Base-by-base conservation (phyloP, 805 yeast genomes). In the Osmozyma mogii region DNA sequence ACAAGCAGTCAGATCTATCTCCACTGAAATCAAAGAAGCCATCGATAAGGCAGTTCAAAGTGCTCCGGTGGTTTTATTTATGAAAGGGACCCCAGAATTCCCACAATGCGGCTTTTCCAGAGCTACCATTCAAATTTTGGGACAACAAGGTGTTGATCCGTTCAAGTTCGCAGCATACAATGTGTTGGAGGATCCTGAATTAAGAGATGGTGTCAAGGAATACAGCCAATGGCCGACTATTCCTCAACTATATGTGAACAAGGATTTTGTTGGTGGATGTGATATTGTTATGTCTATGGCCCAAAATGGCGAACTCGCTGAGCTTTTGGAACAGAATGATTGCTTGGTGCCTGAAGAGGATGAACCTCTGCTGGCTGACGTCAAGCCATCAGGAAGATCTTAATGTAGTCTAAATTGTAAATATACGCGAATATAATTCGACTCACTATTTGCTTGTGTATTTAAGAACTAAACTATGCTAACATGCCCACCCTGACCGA, bases 61-160 rank as follows among this genome's bases (percentile, higher is more conserved):
- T 6, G 92, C 97, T 1, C 95, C 95, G 6, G 97, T 92, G 13
- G 98, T 92, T 6, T 66, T 92, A 25, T 92, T 92, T 63, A 92
- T 92, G 98, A 92, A 92, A 60, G 98, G 98, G 11, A 89, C 96
- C 3, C 98, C 98, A 11, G 94, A 89, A 49, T 87, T 82, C 36
- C 98, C 98, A 23, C 94, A 85, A 47, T 92, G 99, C 65, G 98
- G 99, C 1, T 92, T 92, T 50, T 87, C 96, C 9, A 75, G 95
- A 51, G 94, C 95, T 31, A 83, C 97, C 9, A 88, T 92, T 44
- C 92, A 84, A 52, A 72, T 88, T 29, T 69, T 92, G 36, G 97
- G 98, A 9, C 89, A 85, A 52, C 94, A 89, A 53, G 98, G 98
- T 35, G 96, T 92, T 13, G 96, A 92, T 57, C 98, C 98, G 7